Evolutionary conservation across 2,329 filamentous ascomycete genomes (phyloP).

Genomic region (Neocucurbitaria cava): DNA sequence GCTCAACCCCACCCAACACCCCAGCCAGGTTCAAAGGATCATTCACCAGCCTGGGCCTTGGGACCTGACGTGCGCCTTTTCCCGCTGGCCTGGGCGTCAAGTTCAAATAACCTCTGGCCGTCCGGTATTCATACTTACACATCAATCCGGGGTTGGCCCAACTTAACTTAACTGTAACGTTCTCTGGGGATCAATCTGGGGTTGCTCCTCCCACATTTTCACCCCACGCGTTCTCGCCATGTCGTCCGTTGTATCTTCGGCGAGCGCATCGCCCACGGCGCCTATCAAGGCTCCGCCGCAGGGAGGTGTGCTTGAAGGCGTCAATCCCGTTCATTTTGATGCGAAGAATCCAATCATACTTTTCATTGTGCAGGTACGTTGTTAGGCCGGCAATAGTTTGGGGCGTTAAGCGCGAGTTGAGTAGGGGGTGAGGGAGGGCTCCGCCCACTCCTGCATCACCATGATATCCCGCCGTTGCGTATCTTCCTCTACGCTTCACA

Average conservation of each 20-base stretch:
- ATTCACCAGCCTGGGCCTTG: background rate
- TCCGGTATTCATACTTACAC: background rate
- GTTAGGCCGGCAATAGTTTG: background rate
- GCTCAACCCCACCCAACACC: background rate
- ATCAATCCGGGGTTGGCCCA: background rate
- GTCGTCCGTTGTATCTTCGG: slow-evolving; percentile 24
- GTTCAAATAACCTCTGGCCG: background rate
- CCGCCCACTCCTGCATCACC: too few relatives aligned
- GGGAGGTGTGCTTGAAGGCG: slow-evolving; percentile 73
- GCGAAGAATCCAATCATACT: slow-evolving; percentile 74
- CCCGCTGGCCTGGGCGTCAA: background rate
- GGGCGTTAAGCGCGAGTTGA: background rate
- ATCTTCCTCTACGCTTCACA: background rate
- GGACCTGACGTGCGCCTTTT: background rate
- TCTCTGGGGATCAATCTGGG: slow-evolving; percentile 1
- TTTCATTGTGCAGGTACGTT: slow-evolving; percentile 74
- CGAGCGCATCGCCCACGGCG: slow-evolving; percentile 19
- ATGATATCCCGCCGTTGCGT: too few relatives aligned
- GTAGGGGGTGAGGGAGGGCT: too few relatives aligned
- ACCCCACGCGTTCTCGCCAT: slow-evolving; percentile 22
- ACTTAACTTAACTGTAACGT: too few relatives aligned
- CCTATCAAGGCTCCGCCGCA: slow-evolving; percentile 54
- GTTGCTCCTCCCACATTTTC: slow-evolving; percentile 3
- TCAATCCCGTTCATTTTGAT: slow-evolving; percentile 72
- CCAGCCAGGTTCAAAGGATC: background rate